phyloP scores from a whole-genome alignment of 305 asterid species.

The Solanum hybrid region DNA sequence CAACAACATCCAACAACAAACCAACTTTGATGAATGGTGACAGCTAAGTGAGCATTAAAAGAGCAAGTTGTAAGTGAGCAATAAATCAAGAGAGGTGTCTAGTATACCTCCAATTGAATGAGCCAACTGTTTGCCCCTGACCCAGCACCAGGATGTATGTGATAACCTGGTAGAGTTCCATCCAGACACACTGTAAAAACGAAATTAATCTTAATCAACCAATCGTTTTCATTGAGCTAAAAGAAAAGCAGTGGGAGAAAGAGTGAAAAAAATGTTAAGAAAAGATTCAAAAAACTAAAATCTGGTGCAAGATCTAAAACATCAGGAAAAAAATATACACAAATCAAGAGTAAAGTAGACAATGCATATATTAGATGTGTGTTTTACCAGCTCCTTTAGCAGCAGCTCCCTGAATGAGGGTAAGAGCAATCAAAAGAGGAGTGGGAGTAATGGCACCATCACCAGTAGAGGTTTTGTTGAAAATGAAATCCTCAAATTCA shows the following conservation, averaged over 20 bases:
- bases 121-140: slow-evolving; percentile 90
- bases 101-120: slow-evolving; percentile 78
- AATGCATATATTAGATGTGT: not conserved
- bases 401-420: slow-evolving; percentile 53
- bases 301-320: not conserved
- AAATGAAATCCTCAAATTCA: slow-evolving; percentile 35
- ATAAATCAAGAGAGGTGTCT: not conserved
- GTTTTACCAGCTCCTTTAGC: slow-evolving; percentile 56
- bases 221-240: not conserved
- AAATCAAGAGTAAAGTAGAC: not conserved
- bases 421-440: slow-evolving; percentile 49
- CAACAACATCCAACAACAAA: not conserved
- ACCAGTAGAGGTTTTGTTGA: slow-evolving; percentile 31
- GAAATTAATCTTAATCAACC: not conserved
- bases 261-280: not conserved
- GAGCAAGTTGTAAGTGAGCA: not conserved
- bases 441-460: slow-evolving; percentile 19
- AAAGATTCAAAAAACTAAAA: not conserved
- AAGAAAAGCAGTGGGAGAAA: not conserved
- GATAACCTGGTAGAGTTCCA: slow-evolving; percentile 95
- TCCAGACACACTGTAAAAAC: slow-evolving; percentile 73
- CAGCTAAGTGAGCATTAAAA: not conserved
- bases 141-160: slow-evolving; percentile 75
- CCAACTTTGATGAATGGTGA: not conserved
- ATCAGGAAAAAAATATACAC: not conserved